These are phyloP conservation scores for Aechmea fasciata DNA, from an alignment of 176 grass and related monocot genomes.

Conservation along the genomic window DNA sequence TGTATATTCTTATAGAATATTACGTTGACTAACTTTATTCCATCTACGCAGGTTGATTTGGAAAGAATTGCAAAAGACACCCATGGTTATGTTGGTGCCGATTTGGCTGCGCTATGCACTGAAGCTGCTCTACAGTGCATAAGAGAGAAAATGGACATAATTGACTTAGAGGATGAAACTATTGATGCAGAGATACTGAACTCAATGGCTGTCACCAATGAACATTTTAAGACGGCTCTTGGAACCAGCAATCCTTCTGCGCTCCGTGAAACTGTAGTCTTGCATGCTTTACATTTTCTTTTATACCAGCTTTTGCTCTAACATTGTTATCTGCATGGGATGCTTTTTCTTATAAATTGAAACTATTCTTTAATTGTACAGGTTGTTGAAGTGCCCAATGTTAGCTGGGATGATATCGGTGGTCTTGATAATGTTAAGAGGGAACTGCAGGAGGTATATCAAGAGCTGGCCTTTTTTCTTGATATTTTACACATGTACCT, in stretches of 20 bases:
- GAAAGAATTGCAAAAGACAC: slow-evolving; percentile 43
- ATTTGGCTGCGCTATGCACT: slow-evolving; percentile 46
- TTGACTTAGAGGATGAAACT: slow-evolving; percentile 52
- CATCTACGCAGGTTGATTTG: slow-evolving; percentile 32
- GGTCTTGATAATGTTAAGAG: slow-evolving; percentile 58
- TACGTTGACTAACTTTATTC: background rate
- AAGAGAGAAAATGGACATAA: slow-evolving; percentile 65
- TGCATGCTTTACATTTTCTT: background rate
- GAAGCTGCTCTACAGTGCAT: slow-evolving; percentile 64
- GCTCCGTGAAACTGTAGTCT: slow-evolving; percentile 39
- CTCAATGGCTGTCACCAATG: slow-evolving; percentile 46
- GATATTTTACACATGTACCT: background rate
- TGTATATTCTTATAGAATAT: background rate
- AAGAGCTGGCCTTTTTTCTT: background rate
- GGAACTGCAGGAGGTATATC: slow-evolving; percentile 51
- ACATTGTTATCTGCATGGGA: background rate
- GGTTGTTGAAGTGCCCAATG: slow-evolving; percentile 61
- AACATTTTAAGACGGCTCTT: slow-evolving; percentile 51
- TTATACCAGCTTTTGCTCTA: background rate
- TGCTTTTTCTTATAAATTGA: slow-evolving; percentile 5
- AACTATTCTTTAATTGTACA: slow-evolving; percentile 8
- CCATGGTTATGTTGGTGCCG: slow-evolving; percentile 47
- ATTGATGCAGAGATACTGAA: slow-evolving; percentile 51
- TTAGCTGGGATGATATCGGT: slow-evolving; percentile 49
- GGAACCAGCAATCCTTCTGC: slow-evolving; percentile 49